Evolutionary conservation across 163 green algal species (phyloP).

Genomic region (Scenedesmus sp.): DNA sequence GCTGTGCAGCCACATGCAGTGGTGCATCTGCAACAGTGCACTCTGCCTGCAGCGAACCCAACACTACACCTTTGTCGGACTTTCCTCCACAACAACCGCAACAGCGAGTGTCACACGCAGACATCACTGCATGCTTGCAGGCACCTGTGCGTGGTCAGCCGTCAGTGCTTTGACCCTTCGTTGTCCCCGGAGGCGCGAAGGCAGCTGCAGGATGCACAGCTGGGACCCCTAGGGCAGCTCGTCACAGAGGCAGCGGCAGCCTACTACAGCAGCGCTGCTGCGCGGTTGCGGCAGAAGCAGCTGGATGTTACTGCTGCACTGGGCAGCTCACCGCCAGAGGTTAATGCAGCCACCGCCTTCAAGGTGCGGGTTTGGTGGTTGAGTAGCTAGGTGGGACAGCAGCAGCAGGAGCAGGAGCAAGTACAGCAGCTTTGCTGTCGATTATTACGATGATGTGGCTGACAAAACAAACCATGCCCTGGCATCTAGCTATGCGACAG

Average conservation of each 20-base stretch:
- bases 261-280: conserved; percentile 69
- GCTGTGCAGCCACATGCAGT: too few species aligned
- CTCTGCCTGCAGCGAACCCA: background rate
- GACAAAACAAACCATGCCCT: too few species aligned
- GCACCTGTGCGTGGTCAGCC: conserved; percentile 33
- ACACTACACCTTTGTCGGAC: too few species aligned
- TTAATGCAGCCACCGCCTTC: conserved; percentile 74
- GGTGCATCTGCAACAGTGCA: too few species aligned
- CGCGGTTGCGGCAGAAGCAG: conserved; percentile 29
- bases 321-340: conserved; percentile 60
- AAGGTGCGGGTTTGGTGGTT: conserved; percentile 63
- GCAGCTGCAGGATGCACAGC: conserved; percentile 55
- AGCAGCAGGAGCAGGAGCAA: too few species aligned
- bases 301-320: conserved; percentile 24
- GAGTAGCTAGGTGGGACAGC: too few species aligned
- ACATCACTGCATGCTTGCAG: background rate
- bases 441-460: too few species aligned
- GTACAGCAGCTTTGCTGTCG: too few species aligned
- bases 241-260: conserved; percentile 70
- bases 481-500: too few species aligned
- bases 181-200: background rate
- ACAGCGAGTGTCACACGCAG: background rate
- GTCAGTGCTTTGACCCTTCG: background rate
- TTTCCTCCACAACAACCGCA: background rate
- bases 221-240: conserved; percentile 65